Evolutionary conservation across 495 filamentous ascomycete genomes (phyloP).

Genomic region (Rostrohypoxylon terebratum): DNA sequence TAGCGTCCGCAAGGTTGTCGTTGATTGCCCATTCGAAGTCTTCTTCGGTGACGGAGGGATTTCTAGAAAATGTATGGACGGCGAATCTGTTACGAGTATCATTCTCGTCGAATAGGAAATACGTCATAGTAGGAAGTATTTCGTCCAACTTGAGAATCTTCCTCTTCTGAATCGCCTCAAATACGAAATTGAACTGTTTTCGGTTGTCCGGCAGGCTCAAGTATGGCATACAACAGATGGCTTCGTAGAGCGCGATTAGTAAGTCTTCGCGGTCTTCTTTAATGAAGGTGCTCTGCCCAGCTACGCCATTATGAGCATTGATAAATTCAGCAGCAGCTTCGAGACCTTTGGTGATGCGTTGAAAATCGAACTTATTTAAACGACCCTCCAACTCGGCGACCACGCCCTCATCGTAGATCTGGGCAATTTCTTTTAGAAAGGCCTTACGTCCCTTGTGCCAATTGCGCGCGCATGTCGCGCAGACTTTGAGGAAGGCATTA

Average conservation of each 20-base stretch:
- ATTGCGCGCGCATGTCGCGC: constrained; percentile 81
- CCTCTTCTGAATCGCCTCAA: constrained; percentile 78
- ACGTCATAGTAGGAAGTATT: constrained; percentile 80
- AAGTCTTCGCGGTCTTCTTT: constrained; percentile 52
- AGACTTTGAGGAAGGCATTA: constrained; percentile 67
- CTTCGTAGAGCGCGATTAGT: constrained; percentile 64
- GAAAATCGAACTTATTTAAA: constrained; percentile 60
- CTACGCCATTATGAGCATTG: constrained; percentile 51
- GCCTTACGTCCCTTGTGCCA: constrained; percentile 80
- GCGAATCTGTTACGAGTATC: constrained; percentile 74
- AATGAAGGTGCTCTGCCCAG: constrained; percentile 48
- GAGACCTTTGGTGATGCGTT: constrained; percentile 53
- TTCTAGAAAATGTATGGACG: constrained; percentile 71
- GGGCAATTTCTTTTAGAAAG: constrained; percentile 70
- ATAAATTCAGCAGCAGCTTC: constrained; percentile 53
- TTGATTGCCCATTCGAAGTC: constrained; percentile 88
- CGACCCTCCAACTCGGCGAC: constrained; percentile 53
- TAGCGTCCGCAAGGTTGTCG: constrained; percentile 66
- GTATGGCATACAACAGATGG: constrained; percentile 64
- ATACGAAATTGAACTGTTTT: constrained; percentile 77
- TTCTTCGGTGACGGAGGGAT: constrained; percentile 66
- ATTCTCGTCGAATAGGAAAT: constrained; percentile 80
- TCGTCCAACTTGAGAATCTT: constrained; percentile 75
- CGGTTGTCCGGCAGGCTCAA: constrained; percentile 54
- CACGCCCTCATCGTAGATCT: constrained; percentile 50